phyloP scores from a whole-genome alignment of 1,284 basidiomycete genomes.

The Phylloboletellus chloephorus region DNA sequence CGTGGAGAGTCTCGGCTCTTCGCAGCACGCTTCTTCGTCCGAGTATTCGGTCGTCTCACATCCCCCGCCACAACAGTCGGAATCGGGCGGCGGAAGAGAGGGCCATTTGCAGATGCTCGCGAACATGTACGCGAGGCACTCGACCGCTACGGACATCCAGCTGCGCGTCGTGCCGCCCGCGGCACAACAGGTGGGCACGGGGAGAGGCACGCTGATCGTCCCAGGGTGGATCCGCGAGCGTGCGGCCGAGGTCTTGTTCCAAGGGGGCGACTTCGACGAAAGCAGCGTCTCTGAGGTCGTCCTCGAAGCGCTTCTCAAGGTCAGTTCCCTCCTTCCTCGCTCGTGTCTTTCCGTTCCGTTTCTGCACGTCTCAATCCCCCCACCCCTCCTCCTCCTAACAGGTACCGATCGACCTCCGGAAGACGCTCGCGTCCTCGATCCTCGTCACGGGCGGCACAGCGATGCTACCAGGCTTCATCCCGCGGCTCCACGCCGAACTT shows the following conservation, averaged over 20 bases:
- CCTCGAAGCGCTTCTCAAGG: constrained; percentile 74
- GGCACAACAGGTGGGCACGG: constrained; percentile 61
- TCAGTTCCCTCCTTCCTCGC: constrained; percentile 22
- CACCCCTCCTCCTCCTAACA: too few relatives aligned
- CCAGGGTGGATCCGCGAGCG: constrained; percentile 95
- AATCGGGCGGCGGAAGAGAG: constrained; percentile 33
- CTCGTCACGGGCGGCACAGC: constrained; percentile 85
- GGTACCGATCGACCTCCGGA: constrained; percentile 86
- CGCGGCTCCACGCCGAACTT: constrained; percentile 76
- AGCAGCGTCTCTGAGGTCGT: constrained; percentile 77
- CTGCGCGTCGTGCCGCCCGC: constrained; percentile 61
- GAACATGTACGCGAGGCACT: constrained; percentile 64
- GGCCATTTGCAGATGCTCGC: constrained; percentile 58
- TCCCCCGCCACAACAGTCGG: constrained; percentile 27
- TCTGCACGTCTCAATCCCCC: too few relatives aligned
- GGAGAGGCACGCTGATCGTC: constrained; percentile 74
- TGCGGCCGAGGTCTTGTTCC: constrained; percentile 86
- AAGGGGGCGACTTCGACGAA: constrained; percentile 83
- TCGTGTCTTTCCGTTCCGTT: not conserved
- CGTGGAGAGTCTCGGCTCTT: constrained; percentile 44
- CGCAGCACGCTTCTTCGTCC: constrained; percentile 50
- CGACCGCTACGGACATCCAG: constrained; percentile 66
- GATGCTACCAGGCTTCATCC: constrained; percentile 89
- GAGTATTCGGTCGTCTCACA: constrained; percentile 53
- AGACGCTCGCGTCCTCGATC: constrained; percentile 74